Conservation (phyloP, 805 yeast genomes). For the Zygosaccharomyces bailii region DNA sequence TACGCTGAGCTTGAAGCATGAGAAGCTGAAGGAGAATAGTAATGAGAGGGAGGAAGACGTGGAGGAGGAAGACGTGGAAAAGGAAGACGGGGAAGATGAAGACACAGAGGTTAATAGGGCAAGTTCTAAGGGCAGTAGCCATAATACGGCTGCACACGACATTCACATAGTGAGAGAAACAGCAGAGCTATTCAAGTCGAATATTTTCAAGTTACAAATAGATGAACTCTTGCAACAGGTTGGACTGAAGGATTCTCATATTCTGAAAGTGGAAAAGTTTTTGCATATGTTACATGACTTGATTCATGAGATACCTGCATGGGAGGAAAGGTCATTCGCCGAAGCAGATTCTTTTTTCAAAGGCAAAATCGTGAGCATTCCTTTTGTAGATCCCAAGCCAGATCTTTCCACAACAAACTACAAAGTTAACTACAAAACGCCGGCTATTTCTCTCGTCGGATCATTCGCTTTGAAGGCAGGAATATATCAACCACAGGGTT, state of each 20-base stretch:
- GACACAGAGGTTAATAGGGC: conserved; percentile 13
- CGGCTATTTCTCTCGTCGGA: conserved; percentile 78
- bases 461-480: conserved; percentile 86
- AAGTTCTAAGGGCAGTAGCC: conserved; percentile 10
- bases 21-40: conserved; percentile 14
- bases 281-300: conserved; percentile 69
- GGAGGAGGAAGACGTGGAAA: conserved; percentile 17
- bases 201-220: conserved; percentile 90
- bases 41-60: conserved; percentile 20
- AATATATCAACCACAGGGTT: conserved; percentile 59
- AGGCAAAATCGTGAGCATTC: conserved; percentile 57
- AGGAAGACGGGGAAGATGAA: conserved; percentile 18
- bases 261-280: conserved; percentile 65
- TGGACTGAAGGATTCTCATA: conserved; percentile 64
- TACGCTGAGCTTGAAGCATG: not conserved
- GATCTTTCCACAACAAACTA: conserved; percentile 55
- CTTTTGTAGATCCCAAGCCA: conserved; percentile 91
- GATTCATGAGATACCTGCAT: conserved; percentile 60
- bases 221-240: conserved; percentile 86
- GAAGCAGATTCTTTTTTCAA: conserved; percentile 58
- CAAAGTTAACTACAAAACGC: conserved; percentile 64
- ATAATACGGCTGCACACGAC: conserved; percentile 56
- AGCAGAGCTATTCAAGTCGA: conserved; percentile 89
- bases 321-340: conserved; percentile 47
- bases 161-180: conserved; percentile 90